Conservation (phyloP, 768 basidiomycete species). For the Hygrocybe punicea region DNA sequence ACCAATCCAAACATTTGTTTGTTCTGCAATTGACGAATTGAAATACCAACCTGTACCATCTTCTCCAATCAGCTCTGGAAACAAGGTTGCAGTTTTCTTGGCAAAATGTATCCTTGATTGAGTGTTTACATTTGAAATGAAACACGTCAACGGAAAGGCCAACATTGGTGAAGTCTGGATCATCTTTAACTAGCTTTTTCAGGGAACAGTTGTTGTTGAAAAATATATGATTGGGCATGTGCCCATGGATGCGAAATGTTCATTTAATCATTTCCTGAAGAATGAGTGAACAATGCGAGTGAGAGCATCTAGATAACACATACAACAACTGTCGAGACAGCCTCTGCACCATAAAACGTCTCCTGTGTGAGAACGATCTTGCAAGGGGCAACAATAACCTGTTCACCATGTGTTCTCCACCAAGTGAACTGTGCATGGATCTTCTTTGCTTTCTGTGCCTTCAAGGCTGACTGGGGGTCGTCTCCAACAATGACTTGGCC, state of each 20-base stretch:
- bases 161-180: too few species aligned
- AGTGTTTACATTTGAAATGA: slow-evolving; percentile 36
- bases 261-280: slow-evolving; percentile 9
- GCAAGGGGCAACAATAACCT: slow-evolving; percentile 25
- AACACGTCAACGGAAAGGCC: slow-evolving; percentile 36
- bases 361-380: slow-evolving; percentile 21
- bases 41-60: slow-evolving; percentile 35
- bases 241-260: slow-evolving; percentile 18
- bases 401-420: slow-evolving; percentile 25
- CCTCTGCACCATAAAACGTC: slow-evolving; percentile 18
- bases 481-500: too few species aligned
- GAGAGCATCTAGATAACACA: background rate
- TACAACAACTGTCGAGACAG: background rate
- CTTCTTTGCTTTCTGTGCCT: too few species aligned
- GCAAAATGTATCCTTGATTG: slow-evolving; percentile 24
- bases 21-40: slow-evolving; percentile 42
- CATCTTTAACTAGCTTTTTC: too few species aligned
- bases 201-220: slow-evolving; percentile 15
- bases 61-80: slow-evolving; percentile 31
- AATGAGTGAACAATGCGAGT: too few species aligned
- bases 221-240: slow-evolving; percentile 5
- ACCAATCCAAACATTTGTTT: slow-evolving; percentile 43
- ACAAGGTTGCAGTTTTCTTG: slow-evolving; percentile 28
- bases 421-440: slow-evolving; percentile 14
- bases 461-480: too few species aligned